Base-by-base conservation (phyloP, 192 early-diverging fungal genomes). In the Haplosporangium gracile region DNA sequence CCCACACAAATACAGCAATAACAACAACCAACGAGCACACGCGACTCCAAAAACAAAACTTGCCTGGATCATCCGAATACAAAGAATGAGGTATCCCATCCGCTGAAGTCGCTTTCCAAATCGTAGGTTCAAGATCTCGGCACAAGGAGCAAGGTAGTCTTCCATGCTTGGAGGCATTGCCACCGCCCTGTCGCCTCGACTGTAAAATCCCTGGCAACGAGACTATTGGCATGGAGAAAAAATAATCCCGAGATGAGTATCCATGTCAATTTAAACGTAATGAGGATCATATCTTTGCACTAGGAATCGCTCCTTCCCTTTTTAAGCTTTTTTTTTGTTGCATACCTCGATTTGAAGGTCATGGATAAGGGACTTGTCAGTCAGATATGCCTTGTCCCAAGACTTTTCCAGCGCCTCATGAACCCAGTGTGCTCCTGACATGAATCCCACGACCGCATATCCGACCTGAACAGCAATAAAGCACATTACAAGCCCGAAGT, bases 291-390 rank as follows among this genome's bases (percentile, higher is more conserved):
- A 69, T 69, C 42, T 5, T 26, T 29, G 40, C 71, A 45, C 24
- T 11, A 29, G 5, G 7, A 3, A 24, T 49, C 71, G 43, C 26
- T 26, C 26, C 16, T 38, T 22, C 29, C 20, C 42, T 8, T 26
- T 70, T 36, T 24, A 40, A 16, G 4, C 20, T n/a, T 7, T 38
- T 32, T 40, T 10, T 18, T 15, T 0, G 10, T 60, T 51, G 26
- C 74, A 39, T 78, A 86, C 84, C 74, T 86, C 84, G 11, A 65
- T 77, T 53, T 86, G 84, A 0, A 86, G 79, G 39, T 86, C 84
- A 34, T 47, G 75, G 34, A 86, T 81, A 32, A 78, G 47, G 18
- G 51, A 43, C 65, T 74, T 80, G 60, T 86, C 84, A 3, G 43
- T 78, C 9, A 78, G 34, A 39, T 86, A 86, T 29, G 84, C 84